Evolutionary conservation across 495 filamentous ascomycete genomes (phyloP).

Genomic region (Eremomyces bilateralis): DNA sequence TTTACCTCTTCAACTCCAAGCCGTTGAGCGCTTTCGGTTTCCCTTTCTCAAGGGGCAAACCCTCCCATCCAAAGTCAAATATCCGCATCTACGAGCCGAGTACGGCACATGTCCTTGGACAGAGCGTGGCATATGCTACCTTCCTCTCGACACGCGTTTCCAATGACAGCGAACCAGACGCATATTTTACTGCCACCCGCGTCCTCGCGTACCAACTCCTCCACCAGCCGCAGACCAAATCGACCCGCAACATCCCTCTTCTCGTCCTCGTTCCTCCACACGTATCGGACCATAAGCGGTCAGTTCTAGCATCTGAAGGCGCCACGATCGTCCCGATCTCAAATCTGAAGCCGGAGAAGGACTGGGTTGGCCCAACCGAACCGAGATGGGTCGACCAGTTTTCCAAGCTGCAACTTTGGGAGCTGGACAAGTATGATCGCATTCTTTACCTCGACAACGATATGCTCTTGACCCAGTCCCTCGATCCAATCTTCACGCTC

Average conservation of each 20-base stretch:
- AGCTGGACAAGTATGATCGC: slow-evolving; percentile 22
- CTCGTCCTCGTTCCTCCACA: slow-evolving; percentile 13
- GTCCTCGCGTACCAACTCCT: slow-evolving; percentile 16
- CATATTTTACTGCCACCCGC: slow-evolving; percentile 12
- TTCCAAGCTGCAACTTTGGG: slow-evolving; percentile 22
- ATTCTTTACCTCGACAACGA: slow-evolving; percentile 26
- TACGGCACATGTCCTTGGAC: too few species aligned
- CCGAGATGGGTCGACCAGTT: slow-evolving; percentile 6
- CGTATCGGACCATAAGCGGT: slow-evolving; percentile 8
- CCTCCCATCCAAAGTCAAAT: too few species aligned
- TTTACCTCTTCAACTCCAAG: too few species aligned
- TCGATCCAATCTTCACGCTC: slow-evolving; percentile 23
- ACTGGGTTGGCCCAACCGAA: background rate
- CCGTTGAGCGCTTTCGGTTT: too few species aligned
- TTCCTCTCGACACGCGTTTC: slow-evolving; percentile 10
- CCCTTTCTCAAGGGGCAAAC: too few species aligned
- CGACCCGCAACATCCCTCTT: slow-evolving; percentile 8
- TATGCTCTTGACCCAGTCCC: slow-evolving; percentile 16
- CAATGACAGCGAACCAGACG: slow-evolving; percentile 5
- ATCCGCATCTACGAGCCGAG: too few species aligned
- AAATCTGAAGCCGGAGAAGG: background rate
- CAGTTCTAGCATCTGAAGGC: slow-evolving; percentile 10
- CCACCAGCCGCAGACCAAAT: slow-evolving; percentile 10
- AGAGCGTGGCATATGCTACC: slow-evolving; percentile 10
- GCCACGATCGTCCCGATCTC: slow-evolving; percentile 9